Conservation (phyloP, 2,329 filamentous ascomycete species). For the Fusarium sp. region DNA sequence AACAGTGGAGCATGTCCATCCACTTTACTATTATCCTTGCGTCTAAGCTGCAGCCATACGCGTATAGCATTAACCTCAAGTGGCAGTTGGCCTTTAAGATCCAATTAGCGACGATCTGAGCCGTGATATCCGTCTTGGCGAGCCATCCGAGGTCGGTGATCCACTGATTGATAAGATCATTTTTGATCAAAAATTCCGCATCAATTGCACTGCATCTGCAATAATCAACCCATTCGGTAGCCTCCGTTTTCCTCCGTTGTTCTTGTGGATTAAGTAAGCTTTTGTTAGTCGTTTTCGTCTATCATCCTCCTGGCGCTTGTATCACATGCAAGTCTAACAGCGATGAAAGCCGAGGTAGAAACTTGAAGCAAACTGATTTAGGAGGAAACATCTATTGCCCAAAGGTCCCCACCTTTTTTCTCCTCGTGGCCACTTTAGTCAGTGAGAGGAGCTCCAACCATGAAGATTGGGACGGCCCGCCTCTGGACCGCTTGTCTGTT, state of each 20-base stretch:
- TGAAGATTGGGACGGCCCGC: slow-evolving; percentile 87
- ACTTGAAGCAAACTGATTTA: no score
- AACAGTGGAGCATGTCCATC: neutral
- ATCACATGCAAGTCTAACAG: neutral
- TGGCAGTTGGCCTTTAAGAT: neutral
- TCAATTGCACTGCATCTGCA: slow-evolving; percentile 2
- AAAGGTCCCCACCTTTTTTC: no score
- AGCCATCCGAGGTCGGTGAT: slow-evolving; percentile 20
- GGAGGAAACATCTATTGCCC: no score
- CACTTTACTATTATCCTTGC: neutral
- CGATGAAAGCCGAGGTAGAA: neutral
- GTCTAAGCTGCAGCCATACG: neutral
- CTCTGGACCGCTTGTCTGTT: slow-evolving; percentile 87
- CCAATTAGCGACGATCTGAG: neutral
- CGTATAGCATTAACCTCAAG: neutral
- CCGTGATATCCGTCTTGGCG: slow-evolving; percentile 30
- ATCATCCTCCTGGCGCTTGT: neutral
- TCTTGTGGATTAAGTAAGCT: neutral
- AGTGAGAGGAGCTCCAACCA: slow-evolving; percentile 77
- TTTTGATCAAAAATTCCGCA: neutral
- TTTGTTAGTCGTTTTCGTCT: neutral
- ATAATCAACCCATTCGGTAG: neutral
- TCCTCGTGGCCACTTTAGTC: no score
- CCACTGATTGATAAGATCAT: slow-evolving; percentile 33
- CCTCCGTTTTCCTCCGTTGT: neutral